Conservation (phyloP, 1,284 basidiomycete genomes). For the Marasmius oreades region DNA sequence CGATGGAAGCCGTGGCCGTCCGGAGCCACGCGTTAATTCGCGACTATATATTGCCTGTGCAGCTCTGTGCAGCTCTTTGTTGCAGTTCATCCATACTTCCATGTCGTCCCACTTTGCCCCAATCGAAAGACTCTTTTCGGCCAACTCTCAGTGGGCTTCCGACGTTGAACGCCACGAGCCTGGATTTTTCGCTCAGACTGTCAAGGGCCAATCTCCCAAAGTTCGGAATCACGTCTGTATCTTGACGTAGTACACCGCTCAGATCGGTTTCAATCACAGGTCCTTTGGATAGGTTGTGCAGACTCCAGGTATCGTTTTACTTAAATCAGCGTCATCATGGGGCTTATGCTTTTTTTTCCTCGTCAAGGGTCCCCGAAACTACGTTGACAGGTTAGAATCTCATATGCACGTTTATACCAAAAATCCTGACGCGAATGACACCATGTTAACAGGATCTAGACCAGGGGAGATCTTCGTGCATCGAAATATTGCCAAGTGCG, state of each 20-base stretch:
- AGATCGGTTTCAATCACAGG: slow-evolving; percentile 28
- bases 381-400: background rate
- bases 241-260: slow-evolving; percentile 5
- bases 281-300: slow-evolving; percentile 74
- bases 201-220: slow-evolving; percentile 58
- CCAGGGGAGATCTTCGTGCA: slow-evolving; percentile 47
- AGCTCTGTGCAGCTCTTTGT: background rate
- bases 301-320: slow-evolving; percentile 41
- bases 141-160: slow-evolving; percentile 47
- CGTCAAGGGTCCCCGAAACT: slow-evolving; percentile 1
- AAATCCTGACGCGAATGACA: slow-evolving; percentile 39
- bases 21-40: too few species aligned
- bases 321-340: background rate
- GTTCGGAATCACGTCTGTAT: slow-evolving; percentile 46
- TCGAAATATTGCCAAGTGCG: slow-evolving; percentile 44
- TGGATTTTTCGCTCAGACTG: slow-evolving; percentile 44
- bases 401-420: slow-evolving; percentile 7
- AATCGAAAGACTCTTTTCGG: slow-evolving; percentile 36
- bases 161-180: slow-evolving; percentile 46
- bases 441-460: slow-evolving; percentile 24
- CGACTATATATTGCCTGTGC: too few species aligned
- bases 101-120: slow-evolving; percentile 22
- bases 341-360: background rate
- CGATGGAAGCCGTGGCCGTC: too few species aligned
- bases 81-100: background rate